phyloP scores from a whole-genome alignment of 176 grass and related monocot species.

The Olyra latifolia region DNA sequence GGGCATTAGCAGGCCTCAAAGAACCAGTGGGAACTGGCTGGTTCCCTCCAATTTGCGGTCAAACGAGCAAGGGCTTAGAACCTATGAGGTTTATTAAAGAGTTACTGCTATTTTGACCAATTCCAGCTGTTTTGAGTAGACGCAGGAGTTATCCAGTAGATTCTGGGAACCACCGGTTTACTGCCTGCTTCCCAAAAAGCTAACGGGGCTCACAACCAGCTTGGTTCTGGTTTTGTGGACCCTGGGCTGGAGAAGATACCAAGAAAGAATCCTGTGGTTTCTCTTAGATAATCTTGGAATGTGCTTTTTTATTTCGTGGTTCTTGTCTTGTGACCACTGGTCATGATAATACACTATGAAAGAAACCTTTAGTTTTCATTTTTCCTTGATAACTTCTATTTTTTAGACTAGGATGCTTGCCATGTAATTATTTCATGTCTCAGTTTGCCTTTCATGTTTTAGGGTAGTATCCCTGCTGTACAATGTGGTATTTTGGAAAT shows the following conservation, averaged over 20 bases:
- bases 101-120: background rate
- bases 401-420: constrained; percentile 1
- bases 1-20: background rate
- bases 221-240: constrained; percentile 28
- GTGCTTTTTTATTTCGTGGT: background rate
- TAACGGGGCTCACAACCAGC: background rate
- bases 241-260: background rate
- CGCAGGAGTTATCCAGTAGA: background rate
- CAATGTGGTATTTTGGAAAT: constrained; percentile 86
- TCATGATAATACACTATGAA: constrained; percentile 1
- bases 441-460: constrained; percentile 43
- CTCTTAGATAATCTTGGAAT: background rate
- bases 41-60: background rate
- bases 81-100: background rate
- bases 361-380: constrained; percentile 26
- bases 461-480: constrained; percentile 74
- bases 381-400: constrained; percentile 29
- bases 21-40: constrained; percentile 7
- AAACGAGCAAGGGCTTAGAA: background rate
- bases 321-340: constrained; percentile 15
- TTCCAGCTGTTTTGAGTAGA: background rate
- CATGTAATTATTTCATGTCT: constrained; percentile 14
- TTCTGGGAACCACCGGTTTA: constrained; percentile 10
- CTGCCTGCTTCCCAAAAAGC: background rate
- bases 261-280: constrained; percentile 10